Percentiles rank a stretch among this genome's conserved stretches.
These are phyloP conservation scores for Scutellaria barbata DNA, from an alignment of 257 asterid genomes.

Conservation along the genomic window DNA sequence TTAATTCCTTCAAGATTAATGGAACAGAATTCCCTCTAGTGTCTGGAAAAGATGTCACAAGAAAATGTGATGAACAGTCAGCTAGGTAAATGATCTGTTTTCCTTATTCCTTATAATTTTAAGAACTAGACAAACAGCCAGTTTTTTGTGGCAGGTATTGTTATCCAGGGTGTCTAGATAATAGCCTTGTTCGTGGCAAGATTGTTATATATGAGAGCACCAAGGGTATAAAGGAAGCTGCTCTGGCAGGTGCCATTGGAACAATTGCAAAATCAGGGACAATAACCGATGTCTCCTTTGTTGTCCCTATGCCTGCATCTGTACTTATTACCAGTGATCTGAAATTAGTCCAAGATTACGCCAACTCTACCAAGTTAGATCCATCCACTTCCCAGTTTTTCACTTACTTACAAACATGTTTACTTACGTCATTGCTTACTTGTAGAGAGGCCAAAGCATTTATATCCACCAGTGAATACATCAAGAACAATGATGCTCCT, in stretches of 20 bases:
- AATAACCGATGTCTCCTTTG: slow-evolving; percentile 8
- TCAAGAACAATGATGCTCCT: slow-evolving; percentile 35
- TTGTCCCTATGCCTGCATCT: slow-evolving; percentile 38
- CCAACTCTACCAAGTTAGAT: slow-evolving; percentile 29
- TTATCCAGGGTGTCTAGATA: slow-evolving; percentile 28
- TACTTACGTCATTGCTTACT: background rate
- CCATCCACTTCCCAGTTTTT: background rate
- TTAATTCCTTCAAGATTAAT: slow-evolving; percentile 41
- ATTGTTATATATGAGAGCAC: slow-evolving; percentile 37
- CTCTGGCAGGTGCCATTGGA: slow-evolving; percentile 37
- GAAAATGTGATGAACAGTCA: slow-evolving; percentile 1
- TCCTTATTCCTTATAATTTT: background rate
- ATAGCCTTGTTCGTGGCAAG: slow-evolving; percentile 42
- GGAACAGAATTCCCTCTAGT: slow-evolving; percentile 39
- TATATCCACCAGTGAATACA: slow-evolving; percentile 35
- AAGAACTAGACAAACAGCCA: background rate
- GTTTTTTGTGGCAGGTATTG: slow-evolving; percentile 36
- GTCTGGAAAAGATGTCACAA: slow-evolving; percentile 36
- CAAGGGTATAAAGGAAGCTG: background rate
- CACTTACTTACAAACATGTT: background rate
- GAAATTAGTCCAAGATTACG: slow-evolving; percentile 21
- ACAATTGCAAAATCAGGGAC: background rate
- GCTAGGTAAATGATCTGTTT: slow-evolving; percentile 33
- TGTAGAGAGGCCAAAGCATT: slow-evolving; percentile 26
- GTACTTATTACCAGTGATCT: slow-evolving; percentile 8